Conservation (phyloP, 2,329 filamentous ascomycete species). For the Nothopassalora personata region DNA sequence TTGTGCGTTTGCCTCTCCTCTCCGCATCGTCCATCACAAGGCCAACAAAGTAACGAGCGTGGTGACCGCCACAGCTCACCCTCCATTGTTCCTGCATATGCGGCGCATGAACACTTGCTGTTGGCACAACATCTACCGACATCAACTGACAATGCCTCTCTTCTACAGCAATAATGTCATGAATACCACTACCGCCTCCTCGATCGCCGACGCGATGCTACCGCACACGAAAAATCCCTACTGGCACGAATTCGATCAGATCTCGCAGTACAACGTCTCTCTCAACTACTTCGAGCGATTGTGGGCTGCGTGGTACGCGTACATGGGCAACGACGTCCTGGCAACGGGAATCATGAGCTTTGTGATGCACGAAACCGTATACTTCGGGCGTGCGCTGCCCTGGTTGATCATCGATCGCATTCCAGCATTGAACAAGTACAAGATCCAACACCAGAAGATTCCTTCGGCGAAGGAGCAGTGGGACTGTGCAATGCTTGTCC, state of each 20-base stretch:
- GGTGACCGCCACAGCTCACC: background rate
- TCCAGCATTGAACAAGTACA: conserved; percentile 84
- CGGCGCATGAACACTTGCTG: background rate
- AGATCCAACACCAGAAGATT: conserved; percentile 86
- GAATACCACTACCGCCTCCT: conserved; percentile 28
- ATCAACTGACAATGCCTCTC: conserved; percentile 2
- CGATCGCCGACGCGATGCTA: conserved; percentile 34
- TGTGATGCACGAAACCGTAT: conserved; percentile 85
- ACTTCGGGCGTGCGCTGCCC: conserved; percentile 86
- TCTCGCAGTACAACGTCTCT: conserved; percentile 70
- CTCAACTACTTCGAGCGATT: conserved; percentile 82
- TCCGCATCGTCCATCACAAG: background rate
- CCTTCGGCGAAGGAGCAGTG: conserved; percentile 92
- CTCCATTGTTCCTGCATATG: background rate
- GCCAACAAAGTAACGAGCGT: background rate
- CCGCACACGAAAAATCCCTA: conserved; percentile 51
- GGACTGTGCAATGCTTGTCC: conserved; percentile 86
- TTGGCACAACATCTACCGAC: background rate
- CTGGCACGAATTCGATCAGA: conserved; percentile 61
- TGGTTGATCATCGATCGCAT: conserved; percentile 91
- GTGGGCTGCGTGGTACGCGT: conserved; percentile 95
- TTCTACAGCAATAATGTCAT: conserved; percentile 17
- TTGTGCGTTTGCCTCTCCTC: conserved; percentile 15
- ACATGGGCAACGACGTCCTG: conserved; percentile 95
- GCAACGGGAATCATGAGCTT: conserved; percentile 98